phyloP scores from a whole-genome alignment of 495 filamentous ascomycete genomes.

The Neurospora sp. region DNA sequence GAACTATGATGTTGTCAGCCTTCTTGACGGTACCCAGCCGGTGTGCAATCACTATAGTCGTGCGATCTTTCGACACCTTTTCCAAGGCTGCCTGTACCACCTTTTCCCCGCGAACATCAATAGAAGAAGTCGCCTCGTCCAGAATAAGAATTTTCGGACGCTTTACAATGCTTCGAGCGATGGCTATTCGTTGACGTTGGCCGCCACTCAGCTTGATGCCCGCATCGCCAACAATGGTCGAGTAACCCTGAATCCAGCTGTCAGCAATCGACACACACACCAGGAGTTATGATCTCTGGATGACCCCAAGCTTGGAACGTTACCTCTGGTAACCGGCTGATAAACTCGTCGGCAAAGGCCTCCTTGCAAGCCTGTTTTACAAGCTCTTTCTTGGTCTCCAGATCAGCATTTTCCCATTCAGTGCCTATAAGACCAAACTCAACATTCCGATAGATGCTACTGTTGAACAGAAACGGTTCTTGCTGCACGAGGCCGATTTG shows the following conservation, averaged over 20 bases:
- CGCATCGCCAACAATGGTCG: constrained; percentile 50
- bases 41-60: constrained; percentile 54
- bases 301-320: background rate
- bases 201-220: constrained; percentile 53
- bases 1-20: constrained; percentile 57
- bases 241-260: constrained; percentile 37
- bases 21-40: constrained; percentile 47
- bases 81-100: constrained; percentile 49
- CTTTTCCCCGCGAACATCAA: constrained; percentile 48
- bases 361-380: constrained; percentile 52
- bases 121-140: constrained; percentile 68
- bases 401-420: constrained; percentile 41
- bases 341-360: constrained; percentile 53
- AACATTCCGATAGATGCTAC: constrained; percentile 57
- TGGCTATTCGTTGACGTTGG: constrained; percentile 56
- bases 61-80: constrained; percentile 42
- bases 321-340: constrained; percentile 45
- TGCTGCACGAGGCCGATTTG: constrained; percentile 61
- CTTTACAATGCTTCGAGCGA: constrained; percentile 64
- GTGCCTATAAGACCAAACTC: constrained; percentile 55
- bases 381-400: constrained; percentile 40
- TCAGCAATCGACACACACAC: background rate
- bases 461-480: constrained; percentile 62
- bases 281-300: background rate
- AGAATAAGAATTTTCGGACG: constrained; percentile 73